Evolutionary conservation across 225 moss, liverwort and hornwort genomes (phyloP).

Genomic region (Pleurozium schreberi): DNA sequence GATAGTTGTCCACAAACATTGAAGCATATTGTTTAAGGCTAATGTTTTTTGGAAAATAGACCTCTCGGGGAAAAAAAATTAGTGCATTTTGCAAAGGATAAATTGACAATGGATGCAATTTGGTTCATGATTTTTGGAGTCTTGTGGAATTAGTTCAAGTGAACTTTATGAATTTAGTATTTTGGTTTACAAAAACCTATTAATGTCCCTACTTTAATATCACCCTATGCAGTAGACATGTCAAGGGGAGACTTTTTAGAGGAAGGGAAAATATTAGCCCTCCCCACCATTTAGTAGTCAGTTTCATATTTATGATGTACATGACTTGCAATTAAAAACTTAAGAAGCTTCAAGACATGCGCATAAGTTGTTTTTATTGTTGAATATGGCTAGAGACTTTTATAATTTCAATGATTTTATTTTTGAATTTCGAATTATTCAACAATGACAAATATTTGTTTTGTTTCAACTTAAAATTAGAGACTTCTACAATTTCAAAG

Average conservation of each 20-base stretch:
- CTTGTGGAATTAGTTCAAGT: no score
- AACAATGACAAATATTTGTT: not conserved
- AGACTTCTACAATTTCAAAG: no score
- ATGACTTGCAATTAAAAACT: not conserved
- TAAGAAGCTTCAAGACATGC: no score
- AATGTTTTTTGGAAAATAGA: not conserved
- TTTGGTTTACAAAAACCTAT: accelerated
- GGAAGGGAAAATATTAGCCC: not conserved
- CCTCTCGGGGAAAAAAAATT: accelerated
- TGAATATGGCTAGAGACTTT: not conserved
- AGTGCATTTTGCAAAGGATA: not conserved
- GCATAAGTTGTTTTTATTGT: not conserved
- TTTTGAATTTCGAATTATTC: not conserved
- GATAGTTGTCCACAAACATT: no score
- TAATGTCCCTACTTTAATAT: not conserved
- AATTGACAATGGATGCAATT: not conserved
- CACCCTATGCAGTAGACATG: no score
- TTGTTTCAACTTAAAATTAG: not conserved
- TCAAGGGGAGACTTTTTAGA: not conserved
- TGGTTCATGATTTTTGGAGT: no score
- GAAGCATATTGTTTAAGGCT: not conserved
- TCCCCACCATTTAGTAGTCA: not conserved
- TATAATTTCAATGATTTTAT: not conserved
- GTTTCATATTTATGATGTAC: not conserved
- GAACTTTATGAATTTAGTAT: not conserved